These are phyloP conservation scores for Microascus cirrosus DNA, from an alignment of 2,329 filamentous ascomycete species.

Conservation along the genomic window DNA sequence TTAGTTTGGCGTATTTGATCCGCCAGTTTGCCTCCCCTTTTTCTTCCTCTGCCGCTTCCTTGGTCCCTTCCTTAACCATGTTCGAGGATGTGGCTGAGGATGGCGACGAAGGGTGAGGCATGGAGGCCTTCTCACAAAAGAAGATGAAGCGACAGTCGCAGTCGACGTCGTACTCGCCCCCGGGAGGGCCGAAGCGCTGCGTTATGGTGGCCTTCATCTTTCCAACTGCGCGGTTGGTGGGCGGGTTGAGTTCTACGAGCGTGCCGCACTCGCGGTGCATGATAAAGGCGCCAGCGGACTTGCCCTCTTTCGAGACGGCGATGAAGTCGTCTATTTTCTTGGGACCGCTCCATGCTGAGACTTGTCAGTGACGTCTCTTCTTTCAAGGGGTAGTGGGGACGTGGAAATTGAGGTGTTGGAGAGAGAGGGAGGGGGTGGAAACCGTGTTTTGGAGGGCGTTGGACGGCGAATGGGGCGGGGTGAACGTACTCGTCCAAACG, in stretches of 20 bases:
- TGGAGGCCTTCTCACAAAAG: conserved; percentile 21
- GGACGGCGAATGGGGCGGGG: too few relatives aligned
- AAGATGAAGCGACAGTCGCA: conserved; percentile 39
- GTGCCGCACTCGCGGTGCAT: conserved; percentile 44
- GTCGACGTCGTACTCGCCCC: conserved; percentile 31
- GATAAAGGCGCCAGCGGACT: conserved; percentile 40
- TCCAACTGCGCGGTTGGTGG: conserved; percentile 29
- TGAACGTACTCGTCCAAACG: conserved; percentile 37
- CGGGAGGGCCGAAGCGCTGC: conserved; percentile 26
- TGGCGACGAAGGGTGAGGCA: too few relatives aligned
- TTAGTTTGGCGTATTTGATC: conserved; percentile 32
- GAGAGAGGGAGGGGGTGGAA: neutral
- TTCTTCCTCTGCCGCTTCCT: too few relatives aligned
- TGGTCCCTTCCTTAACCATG: too few relatives aligned
- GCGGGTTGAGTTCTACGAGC: conserved; percentile 27
- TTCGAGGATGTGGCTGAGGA: too few relatives aligned
- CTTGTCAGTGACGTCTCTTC: neutral
- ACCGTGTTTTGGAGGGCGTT: too few relatives aligned
- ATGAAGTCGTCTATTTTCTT: conserved; percentile 15
- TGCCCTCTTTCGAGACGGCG: conserved; percentile 33
- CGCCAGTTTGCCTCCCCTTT: conserved; percentile 19
- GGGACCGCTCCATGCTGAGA: conserved; percentile 29
- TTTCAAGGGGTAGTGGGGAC: neutral
- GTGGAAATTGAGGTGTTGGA: neutral
- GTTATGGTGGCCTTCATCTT: conserved; percentile 46